Conservation (phyloP, 148 eudicot genomes). For the Camellia granthamiana region DNA sequence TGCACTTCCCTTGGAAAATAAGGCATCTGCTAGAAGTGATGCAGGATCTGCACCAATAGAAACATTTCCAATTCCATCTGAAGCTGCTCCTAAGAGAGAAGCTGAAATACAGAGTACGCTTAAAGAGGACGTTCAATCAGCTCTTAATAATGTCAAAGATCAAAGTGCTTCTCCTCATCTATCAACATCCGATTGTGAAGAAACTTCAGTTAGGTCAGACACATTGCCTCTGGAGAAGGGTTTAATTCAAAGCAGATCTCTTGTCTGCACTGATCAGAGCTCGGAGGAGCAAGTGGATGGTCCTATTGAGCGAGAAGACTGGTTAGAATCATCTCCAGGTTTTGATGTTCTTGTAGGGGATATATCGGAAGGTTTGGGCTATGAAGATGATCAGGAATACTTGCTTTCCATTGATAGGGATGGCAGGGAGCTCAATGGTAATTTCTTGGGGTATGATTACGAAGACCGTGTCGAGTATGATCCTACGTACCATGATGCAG, state of each 20-base stretch:
- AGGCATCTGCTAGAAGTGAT: slow-evolving; percentile 32
- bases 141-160: slow-evolving; percentile 12
- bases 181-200: slow-evolving; percentile 34
- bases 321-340: slow-evolving; percentile 70
- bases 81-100: slow-evolving; percentile 18
- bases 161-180: slow-evolving; percentile 24
- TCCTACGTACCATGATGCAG: slow-evolving; percentile 20
- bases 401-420: slow-evolving; percentile 34
- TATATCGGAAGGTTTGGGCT: slow-evolving; percentile 29
- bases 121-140: slow-evolving; percentile 17
- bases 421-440: slow-evolving; percentile 35
- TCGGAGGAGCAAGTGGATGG: slow-evolving; percentile 50
- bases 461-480: slow-evolving; percentile 29
- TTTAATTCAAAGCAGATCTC: slow-evolving; percentile 31
- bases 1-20: slow-evolving; percentile 29
- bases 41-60: slow-evolving; percentile 21
- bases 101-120: slow-evolving; percentile 18
- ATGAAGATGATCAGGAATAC: slow-evolving; percentile 42
- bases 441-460: slow-evolving; percentile 31
- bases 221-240: slow-evolving; percentile 28
- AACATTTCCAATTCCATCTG: slow-evolving; percentile 15
- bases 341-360: slow-evolving; percentile 73
- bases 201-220: slow-evolving; percentile 24
- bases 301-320: slow-evolving; percentile 40
- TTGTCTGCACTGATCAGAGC: slow-evolving; percentile 39